A percentile compares a stretch with the other conserved stretches of the same genome.
Conservation (phyloP, 441 rosid genomes). For the Daphne laureola region DNA sequence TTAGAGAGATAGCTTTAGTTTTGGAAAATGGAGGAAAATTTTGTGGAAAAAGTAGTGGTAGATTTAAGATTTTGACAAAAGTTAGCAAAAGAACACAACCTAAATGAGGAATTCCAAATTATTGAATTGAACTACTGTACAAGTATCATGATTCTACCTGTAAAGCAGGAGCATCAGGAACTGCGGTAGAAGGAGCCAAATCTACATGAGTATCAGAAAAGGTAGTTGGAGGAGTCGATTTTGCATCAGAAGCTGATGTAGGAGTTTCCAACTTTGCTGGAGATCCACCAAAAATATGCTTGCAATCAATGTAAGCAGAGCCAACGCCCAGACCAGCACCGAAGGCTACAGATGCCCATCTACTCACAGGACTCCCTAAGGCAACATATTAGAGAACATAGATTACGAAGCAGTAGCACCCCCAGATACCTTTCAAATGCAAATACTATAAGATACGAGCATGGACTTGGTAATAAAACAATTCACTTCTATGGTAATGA, state of each 20-base stretch:
- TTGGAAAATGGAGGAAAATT: no score
- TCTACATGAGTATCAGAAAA: background rate
- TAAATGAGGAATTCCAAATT: background rate
- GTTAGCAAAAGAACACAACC: background rate
- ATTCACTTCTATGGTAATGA: background rate
- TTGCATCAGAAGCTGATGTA: no score
- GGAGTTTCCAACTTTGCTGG: slow-evolving; percentile 27
- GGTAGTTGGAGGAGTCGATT: no score
- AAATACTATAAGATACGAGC: background rate
- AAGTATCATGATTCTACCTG: slow-evolving; percentile 10
- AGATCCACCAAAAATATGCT: slow-evolving; percentile 40
- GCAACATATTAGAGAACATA: background rate
- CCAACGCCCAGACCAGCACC: slow-evolving; percentile 93
- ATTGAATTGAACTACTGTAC: background rate
- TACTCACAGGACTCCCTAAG: slow-evolving; percentile 70
- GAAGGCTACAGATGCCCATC: slow-evolving; percentile 84
- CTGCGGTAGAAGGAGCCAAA: slow-evolving; percentile 18
- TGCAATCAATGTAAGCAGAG: slow-evolving; percentile 72
- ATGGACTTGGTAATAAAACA: background rate
- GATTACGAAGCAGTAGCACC: background rate
- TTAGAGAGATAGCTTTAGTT: no score
- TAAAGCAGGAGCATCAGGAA: slow-evolving; percentile 25
- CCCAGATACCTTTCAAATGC: background rate
- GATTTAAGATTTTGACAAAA: no score
- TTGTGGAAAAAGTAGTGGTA: no score